phyloP scores from a whole-genome alignment of 2,329 filamentous ascomycete genomes.

The Dactylellina parvicollis region DNA sequence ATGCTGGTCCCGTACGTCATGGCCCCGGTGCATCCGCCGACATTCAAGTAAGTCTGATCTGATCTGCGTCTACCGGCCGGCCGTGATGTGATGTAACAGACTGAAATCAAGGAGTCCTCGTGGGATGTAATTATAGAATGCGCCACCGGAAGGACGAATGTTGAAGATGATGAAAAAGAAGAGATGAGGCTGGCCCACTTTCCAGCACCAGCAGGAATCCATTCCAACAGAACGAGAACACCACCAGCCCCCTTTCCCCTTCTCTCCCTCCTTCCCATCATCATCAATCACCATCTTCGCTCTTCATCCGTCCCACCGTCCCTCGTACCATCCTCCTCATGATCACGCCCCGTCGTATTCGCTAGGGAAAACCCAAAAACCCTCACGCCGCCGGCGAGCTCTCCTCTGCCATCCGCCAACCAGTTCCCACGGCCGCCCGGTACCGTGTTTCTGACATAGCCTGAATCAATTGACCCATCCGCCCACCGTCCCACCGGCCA shows the following conservation, averaged over 20 bases:
- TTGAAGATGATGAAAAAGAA: too few relatives aligned
- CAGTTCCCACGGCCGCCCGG: neutral
- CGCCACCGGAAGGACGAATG: too few relatives aligned
- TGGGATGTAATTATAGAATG: too few relatives aligned
- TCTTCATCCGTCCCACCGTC: neutral
- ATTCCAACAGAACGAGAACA: neutral
- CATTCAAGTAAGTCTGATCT: neutral
- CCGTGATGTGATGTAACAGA: too few relatives aligned
- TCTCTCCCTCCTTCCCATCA: neutral
- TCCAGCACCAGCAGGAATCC: neutral
- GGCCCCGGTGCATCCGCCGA: neutral
- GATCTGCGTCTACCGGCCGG: too few relatives aligned
- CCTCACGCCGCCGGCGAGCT: slow-evolving; percentile 16
- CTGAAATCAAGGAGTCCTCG: too few relatives aligned
- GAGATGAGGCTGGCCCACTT: slow-evolving; percentile 9
- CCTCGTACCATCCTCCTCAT: neutral
- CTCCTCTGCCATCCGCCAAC: neutral
- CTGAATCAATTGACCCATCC: slow-evolving; percentile 18
- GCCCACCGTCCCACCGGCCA: neutral
- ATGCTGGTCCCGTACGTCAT: neutral
- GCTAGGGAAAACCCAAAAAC: slow-evolving; percentile 33
- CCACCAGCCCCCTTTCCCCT: slow-evolving; percentile 43
- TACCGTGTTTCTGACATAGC: slow-evolving; percentile 28
- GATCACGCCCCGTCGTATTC: slow-evolving; percentile 35
- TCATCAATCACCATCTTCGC: neutral